Percentiles rank a stretch among this genome's conserved stretches.
These are phyloP conservation scores for Clonostachys chloroleuca DNA, from an alignment of 2,329 filamentous ascomycete species.

Conservation along the genomic window DNA sequence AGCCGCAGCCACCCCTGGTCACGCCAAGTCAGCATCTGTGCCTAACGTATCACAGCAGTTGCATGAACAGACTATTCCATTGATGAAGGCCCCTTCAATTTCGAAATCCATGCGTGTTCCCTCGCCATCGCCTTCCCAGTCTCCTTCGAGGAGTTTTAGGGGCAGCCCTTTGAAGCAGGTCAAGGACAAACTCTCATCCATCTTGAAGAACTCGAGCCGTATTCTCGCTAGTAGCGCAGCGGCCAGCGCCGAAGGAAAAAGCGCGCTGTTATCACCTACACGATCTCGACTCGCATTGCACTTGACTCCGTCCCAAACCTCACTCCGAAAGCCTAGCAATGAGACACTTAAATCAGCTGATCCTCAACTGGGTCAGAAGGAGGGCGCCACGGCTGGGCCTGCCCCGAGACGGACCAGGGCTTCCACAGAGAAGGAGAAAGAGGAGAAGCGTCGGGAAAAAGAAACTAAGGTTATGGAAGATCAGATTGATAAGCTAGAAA, in stretches of 20 bases:
- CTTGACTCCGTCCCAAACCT: slow-evolving; percentile 40
- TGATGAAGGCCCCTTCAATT: slow-evolving; percentile 58
- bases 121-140: slow-evolving; percentile 46
- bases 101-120: slow-evolving; percentile 37
- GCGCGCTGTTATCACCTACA: slow-evolving; percentile 51
- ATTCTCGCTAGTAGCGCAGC: slow-evolving; percentile 75
- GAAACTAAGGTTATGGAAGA: slow-evolving; percentile 58
- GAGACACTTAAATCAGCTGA: not conserved
- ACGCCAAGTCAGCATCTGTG: slow-evolving; percentile 62
- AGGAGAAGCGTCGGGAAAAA: slow-evolving; percentile 63
- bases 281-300: slow-evolving; percentile 38
- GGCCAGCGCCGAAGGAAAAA: slow-evolving; percentile 58
- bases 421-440: slow-evolving; percentile 56
- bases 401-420: slow-evolving; percentile 48
- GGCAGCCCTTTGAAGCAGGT: slow-evolving; percentile 88
- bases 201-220: slow-evolving; percentile 81
- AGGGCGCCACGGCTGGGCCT: slow-evolving; percentile 34
- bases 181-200: slow-evolving; percentile 88
- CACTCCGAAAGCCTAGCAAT: slow-evolving; percentile 12
- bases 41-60: slow-evolving; percentile 16
- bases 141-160: slow-evolving; percentile 48
- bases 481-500: slow-evolving; percentile 59
- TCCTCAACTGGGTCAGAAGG: not conserved
- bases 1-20: slow-evolving; percentile 7
- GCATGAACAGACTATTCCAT: slow-evolving; percentile 15